phyloP scores from a whole-genome alignment of 495 filamentous ascomycete species.

The Pseudomonodictys pantanalensis region DNA sequence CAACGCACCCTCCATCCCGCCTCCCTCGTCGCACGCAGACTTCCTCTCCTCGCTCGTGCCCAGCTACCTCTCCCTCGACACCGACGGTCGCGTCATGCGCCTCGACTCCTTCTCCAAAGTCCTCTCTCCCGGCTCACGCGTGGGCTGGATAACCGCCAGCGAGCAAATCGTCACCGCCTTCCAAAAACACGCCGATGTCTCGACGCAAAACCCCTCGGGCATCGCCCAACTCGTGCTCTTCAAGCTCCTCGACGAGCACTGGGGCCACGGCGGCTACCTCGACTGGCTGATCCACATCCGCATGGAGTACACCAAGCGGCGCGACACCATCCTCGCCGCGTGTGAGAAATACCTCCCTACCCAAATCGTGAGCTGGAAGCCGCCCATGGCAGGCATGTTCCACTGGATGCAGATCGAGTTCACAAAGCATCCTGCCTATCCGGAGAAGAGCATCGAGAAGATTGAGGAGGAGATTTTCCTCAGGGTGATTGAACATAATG shows the following conservation, averaged over 20 bases:
- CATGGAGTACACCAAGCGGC: constrained; percentile 74
- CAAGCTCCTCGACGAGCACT: constrained; percentile 87
- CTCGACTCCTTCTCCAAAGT: constrained; percentile 71
- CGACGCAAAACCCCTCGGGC: constrained; percentile 79
- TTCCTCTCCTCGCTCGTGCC: constrained; percentile 62
- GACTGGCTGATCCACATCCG: constrained; percentile 85
- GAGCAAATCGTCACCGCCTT: constrained; percentile 81
- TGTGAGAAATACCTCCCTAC: constrained; percentile 76
- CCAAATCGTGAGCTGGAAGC: constrained; percentile 76
- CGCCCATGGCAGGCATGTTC: constrained; percentile 94
- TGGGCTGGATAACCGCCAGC: constrained; percentile 69
- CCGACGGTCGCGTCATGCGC: constrained; percentile 65
- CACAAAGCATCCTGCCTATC: constrained; percentile 62
- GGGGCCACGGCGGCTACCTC: constrained; percentile 90
- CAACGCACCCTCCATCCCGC: constrained; percentile 49
- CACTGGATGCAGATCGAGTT: constrained; percentile 83
- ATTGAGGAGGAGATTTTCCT: constrained; percentile 87
- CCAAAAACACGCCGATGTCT: constrained; percentile 70
- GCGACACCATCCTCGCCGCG: constrained; percentile 74
- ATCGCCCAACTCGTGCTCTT: constrained; percentile 77
- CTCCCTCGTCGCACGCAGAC: constrained; percentile 54
- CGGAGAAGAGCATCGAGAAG: constrained; percentile 54
- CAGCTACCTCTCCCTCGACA: constrained; percentile 60
- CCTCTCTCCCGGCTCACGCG: constrained; percentile 58
- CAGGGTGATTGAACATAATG: constrained; percentile 63